A percentile compares a stretch with the other conserved stretches of the same genome.
Conservation (phyloP, 2,329 filamentous ascomycete species). For the Zelopaecilomyces penicillatus region DNA sequence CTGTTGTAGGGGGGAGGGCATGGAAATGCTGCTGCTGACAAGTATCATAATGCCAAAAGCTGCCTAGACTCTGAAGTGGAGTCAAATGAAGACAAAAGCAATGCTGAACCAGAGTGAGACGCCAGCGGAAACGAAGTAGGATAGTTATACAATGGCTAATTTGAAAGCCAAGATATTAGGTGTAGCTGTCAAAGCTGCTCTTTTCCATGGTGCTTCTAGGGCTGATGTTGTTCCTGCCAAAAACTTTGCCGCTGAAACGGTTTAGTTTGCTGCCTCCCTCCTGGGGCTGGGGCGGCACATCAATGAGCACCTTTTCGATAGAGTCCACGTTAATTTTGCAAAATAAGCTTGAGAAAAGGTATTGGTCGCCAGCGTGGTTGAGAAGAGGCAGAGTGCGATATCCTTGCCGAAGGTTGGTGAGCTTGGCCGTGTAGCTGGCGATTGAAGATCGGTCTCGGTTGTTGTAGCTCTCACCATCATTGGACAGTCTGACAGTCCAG, state of each 20-base stretch:
- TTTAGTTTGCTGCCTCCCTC: conserved; percentile 45
- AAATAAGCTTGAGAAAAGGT: conserved; percentile 89
- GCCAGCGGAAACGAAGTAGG: neutral
- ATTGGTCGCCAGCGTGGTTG: conserved; percentile 83
- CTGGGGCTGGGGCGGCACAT: conserved; percentile 32
- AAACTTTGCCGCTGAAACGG: conserved; percentile 48
- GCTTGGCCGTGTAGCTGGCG: conserved; percentile 87
- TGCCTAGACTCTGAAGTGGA: neutral
- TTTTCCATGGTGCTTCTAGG: conserved; percentile 45
- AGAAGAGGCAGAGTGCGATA: conserved; percentile 87
- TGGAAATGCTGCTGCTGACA: neutral
- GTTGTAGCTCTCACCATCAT: conserved; percentile 59
- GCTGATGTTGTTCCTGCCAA: conserved; percentile 44
- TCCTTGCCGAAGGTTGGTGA: conserved; percentile 80
- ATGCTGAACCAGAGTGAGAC: neutral
- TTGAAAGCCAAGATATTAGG: conserved; percentile 11
- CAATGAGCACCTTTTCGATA: conserved; percentile 48
- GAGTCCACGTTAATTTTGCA: conserved; percentile 69
- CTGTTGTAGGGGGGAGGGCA: too few species aligned
- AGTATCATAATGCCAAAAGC: neutral
- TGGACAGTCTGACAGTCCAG: conserved; percentile 83
- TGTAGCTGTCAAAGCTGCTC: conserved; percentile 36
- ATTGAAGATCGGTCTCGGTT: conserved; percentile 51
- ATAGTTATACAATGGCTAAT: neutral
- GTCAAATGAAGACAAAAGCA: neutral